Conservation (phyloP, 345 rosid genomes). For the Lumnitzera littorea region DNA sequence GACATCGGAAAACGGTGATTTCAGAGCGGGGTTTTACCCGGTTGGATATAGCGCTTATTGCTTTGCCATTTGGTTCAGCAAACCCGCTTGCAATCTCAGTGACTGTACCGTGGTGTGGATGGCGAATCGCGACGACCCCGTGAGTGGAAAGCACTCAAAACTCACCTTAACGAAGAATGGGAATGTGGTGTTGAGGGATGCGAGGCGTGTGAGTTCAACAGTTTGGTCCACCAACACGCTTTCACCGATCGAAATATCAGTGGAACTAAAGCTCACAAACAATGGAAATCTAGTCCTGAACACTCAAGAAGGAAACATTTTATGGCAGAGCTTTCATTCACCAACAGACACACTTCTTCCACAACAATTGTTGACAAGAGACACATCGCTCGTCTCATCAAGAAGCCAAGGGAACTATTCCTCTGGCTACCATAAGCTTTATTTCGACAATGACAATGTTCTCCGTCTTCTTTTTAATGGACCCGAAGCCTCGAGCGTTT, state of each 20-base stretch:
- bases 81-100: not conserved
- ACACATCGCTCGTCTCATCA: conserved; percentile 18
- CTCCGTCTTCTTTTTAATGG: conserved; percentile 18
- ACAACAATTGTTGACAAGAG: conserved; percentile 18
- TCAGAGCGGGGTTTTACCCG: conserved; percentile 15
- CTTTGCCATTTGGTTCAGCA: conserved; percentile 25
- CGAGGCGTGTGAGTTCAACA: not conserved
- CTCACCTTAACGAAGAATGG: conserved; percentile 13
- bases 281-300: conserved; percentile 23
- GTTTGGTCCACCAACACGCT: conserved; percentile 15
- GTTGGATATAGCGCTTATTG: conserved; percentile 15
- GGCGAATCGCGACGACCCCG: conserved; percentile 34
- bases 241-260: not conserved
- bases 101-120: conserved; percentile 20
- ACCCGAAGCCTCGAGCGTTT: conserved; percentile 17
- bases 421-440: conserved; percentile 22
- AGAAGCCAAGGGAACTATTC: conserved; percentile 23
- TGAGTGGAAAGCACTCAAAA: conserved; percentile 29
- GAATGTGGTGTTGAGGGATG: conserved; percentile 11
- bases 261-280: conserved; percentile 10
- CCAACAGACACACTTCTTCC: conserved; percentile 38
- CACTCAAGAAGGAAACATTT: not conserved
- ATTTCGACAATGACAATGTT: conserved; percentile 26
- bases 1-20: conserved; percentile 11
- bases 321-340: conserved; percentile 31